Percentiles rank a stretch among this genome's conserved stretches.
phyloP scores from a whole-genome alignment of 2,329 filamentous ascomycete genomes.

The Fusarium napiforme region DNA sequence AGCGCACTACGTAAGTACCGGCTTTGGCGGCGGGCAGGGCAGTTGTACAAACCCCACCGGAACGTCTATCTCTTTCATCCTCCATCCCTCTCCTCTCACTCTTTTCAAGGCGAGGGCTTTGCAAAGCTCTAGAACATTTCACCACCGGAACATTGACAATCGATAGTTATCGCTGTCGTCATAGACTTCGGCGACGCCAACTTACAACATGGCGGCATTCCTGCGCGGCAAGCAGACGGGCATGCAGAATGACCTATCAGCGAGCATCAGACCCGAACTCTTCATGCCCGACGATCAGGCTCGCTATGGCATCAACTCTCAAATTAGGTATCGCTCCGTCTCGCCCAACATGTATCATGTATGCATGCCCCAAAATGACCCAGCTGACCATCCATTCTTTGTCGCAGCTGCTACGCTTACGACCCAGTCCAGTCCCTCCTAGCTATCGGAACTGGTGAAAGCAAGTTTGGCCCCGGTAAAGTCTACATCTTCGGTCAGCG shows the following conservation, averaged over 20 bases:
- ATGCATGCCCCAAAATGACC: slow-evolving; percentile 6
- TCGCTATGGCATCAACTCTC: slow-evolving; percentile 84
- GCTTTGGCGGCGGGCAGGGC: neutral
- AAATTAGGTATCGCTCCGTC: slow-evolving; percentile 64
- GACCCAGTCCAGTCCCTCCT: slow-evolving; percentile 94
- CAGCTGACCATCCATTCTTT: slow-evolving; percentile 35
- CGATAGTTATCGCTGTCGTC: neutral
- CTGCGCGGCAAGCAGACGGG: slow-evolving; percentile 93
- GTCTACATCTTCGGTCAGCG: slow-evolving; percentile 89
- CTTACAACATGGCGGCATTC: slow-evolving; percentile 79
- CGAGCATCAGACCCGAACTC: slow-evolving; percentile 78
- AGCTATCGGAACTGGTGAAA: slow-evolving; percentile 89
- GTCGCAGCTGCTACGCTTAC: slow-evolving; percentile 79
- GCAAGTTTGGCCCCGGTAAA: slow-evolving; percentile 84
- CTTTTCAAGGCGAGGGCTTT: slow-evolving; percentile 13
- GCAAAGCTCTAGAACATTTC: slow-evolving; percentile 19
- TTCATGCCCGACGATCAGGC: slow-evolving; percentile 87
- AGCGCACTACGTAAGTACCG: slow-evolving; percentile 5
- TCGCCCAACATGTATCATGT: slow-evolving; percentile 9
- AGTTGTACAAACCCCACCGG: slow-evolving; percentile 35
- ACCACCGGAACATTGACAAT: slow-evolving; percentile 1
- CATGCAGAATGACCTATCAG: slow-evolving; percentile 90
- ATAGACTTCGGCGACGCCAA: slow-evolving; percentile 17
- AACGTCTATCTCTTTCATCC: slow-evolving; percentile 24
- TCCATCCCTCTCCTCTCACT: slow-evolving; percentile 1